Evolutionary conservation across 306 rosid genomes (phyloP).

Genomic region (Amphicarpaea edgeworthii): DNA sequence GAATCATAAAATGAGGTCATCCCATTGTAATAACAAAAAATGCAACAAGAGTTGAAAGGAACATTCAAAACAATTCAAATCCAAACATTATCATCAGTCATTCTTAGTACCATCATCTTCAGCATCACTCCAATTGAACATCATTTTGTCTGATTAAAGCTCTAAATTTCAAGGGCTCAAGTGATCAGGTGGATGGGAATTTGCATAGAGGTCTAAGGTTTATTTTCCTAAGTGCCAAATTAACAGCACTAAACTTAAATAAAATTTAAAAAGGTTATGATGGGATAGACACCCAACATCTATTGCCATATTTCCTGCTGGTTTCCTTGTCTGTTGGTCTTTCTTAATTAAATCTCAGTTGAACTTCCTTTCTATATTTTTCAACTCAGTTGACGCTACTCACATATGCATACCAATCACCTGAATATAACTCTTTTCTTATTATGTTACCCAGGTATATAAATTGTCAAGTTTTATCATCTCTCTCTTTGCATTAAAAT

Average conservation of each 20-base stretch:
- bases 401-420: conserved; percentile 9
- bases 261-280: not conserved
- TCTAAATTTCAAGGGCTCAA: not conserved
- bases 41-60: conserved; percentile 26
- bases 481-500: not conserved
- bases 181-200: not conserved
- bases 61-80: not conserved
- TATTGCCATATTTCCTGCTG: conserved; percentile 9
- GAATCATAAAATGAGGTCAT: conserved; percentile 9
- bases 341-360: not conserved
- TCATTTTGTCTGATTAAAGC: conserved; percentile 2
- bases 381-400: conserved; percentile 2
- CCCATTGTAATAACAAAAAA: not conserved
- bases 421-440: not conserved
- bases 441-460: not conserved
- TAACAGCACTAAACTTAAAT: not conserved
- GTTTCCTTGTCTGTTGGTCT: not conserved
- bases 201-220: conserved; percentile 7
- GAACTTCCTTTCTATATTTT: not conserved
- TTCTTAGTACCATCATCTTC: conserved; percentile 9
- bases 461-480: not conserved
- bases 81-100: conserved; percentile 5
- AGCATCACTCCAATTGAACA: conserved; percentile 12
- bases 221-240: not conserved
- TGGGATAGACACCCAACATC: conserved; percentile 3